Percentiles rank a stretch among this genome's conserved stretches.
phyloP scores from a whole-genome alignment of 1,284 basidiomycete genomes.

The Puccinia polysora region DNA sequence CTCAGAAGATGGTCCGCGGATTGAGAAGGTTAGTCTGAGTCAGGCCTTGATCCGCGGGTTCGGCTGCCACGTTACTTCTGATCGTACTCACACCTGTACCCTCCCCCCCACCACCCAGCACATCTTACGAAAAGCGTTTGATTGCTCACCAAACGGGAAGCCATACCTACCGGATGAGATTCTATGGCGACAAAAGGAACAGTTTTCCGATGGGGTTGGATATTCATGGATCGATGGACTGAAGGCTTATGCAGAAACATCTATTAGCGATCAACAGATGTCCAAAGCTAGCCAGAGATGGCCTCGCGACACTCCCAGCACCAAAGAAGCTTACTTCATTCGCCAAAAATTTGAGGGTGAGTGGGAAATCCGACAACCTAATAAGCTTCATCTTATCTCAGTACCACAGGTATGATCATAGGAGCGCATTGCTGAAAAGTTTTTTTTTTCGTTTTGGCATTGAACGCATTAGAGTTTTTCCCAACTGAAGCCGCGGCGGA shows the following conservation, averaged over 20 bases:
- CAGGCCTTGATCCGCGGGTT: no score
- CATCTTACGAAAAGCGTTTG: conserved; percentile 94
- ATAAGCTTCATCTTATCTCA: no score
- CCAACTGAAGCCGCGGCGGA: conserved; percentile 76
- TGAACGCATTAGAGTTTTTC: conserved; percentile 75
- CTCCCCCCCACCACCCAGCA: conserved; percentile 61
- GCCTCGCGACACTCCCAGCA: conserved; percentile 78
- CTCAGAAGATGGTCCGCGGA: conserved; percentile 74
- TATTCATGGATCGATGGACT: no score
- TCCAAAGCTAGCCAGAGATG: conserved; percentile 71
- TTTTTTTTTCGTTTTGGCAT: no score
- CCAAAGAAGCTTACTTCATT: conserved; percentile 95
- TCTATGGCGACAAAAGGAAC: conserved; percentile 98
- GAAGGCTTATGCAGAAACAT: conserved; percentile 74
- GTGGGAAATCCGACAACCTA: no score
- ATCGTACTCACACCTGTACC: neutral
- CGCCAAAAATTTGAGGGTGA: conserved; percentile 84
- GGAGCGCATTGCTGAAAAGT: no score
- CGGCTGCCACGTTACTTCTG: neutral
- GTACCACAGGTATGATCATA: no score
- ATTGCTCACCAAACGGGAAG: conserved; percentile 72
- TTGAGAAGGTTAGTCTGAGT: conserved; percentile 74
- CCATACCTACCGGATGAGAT: conserved; percentile 91
- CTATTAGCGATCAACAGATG: conserved; percentile 78
- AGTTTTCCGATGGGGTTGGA: conserved; percentile 98